Percentiles rank a stretch among this genome's conserved stretches.
These are phyloP conservation scores for Punica granatum DNA, from an alignment of 345 rosid genomes.

Conservation along the genomic window DNA sequence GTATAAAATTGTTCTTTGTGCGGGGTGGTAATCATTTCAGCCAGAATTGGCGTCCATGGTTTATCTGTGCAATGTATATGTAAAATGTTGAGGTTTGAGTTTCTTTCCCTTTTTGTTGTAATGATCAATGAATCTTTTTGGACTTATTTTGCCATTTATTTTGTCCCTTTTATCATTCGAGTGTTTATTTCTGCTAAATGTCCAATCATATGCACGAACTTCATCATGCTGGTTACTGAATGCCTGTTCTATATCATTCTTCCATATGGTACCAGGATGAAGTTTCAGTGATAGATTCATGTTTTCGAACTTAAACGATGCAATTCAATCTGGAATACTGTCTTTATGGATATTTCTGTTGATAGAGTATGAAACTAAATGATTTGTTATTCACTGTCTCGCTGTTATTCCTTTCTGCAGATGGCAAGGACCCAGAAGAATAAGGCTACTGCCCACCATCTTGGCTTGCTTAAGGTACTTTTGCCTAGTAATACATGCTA, in stretches of 20 bases:
- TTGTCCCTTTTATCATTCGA: background rate
- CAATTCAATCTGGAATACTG: background rate
- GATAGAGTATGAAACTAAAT: background rate
- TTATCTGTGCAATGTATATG: background rate
- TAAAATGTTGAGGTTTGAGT: background rate
- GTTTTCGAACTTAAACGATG: background rate
- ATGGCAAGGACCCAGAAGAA: slow-evolving; percentile 98
- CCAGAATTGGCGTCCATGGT: background rate
- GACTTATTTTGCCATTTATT: background rate
- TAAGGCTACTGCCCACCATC: slow-evolving; percentile 96
- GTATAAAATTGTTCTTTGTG: background rate
- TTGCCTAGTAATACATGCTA: background rate
- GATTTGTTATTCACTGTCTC: background rate
- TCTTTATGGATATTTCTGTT: background rate
- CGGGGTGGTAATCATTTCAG: background rate
- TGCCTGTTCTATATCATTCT: background rate
- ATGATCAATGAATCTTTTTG: background rate
- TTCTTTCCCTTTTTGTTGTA: background rate
- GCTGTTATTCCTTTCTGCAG: slow-evolving; percentile 29
- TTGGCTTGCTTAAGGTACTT: slow-evolving; percentile 86
- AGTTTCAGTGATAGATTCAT: background rate
- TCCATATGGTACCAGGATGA: background rate
- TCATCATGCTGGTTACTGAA: background rate
- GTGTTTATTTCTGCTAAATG: background rate
- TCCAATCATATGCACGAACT: background rate